phyloP scores from a whole-genome alignment of 2,329 filamentous ascomycete species.

The Aspergillus niger region DNA sequence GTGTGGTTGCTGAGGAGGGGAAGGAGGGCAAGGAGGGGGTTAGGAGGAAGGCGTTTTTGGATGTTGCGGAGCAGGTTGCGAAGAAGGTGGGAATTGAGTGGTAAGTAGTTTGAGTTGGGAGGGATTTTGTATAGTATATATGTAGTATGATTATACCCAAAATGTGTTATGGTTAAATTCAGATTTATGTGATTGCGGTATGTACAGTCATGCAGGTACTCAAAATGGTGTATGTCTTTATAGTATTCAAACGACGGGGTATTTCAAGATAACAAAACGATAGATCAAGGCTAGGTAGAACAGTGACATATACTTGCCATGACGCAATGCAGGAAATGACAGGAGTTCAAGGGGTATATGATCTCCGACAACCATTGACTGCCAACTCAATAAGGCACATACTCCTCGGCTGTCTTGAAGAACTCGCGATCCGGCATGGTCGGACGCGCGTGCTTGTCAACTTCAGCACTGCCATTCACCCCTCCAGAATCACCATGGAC shows the following conservation, averaged over 20 bases:
- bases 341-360: not conserved
- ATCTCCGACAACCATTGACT: not conserved
- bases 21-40: slow-evolving; percentile 60
- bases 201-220: not conserved
- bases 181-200: not conserved
- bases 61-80: slow-evolving; percentile 63
- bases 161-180: not conserved
- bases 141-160: slow-evolving; percentile 16
- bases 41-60: slow-evolving; percentile 66
- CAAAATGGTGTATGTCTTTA: not conserved
- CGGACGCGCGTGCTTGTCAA: slow-evolving; percentile 18
- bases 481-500: not conserved
- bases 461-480: not conserved
- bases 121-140: slow-evolving; percentile 2
- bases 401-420: slow-evolving; percentile 33
- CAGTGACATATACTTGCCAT: not conserved
- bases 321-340: not conserved
- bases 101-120: slow-evolving; percentile 13
- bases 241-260: not conserved
- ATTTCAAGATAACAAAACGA: not conserved
- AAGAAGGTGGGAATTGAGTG: slow-evolving; percentile 47
- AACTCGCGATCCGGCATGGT: slow-evolving; percentile 33
- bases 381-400: not conserved
- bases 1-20: slow-evolving; percentile 79
- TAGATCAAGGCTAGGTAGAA: not conserved